A percentile compares a stretch with the other conserved stretches of the same genome.
Evolutionary conservation across 495 filamentous ascomycete genomes (phyloP).

Genomic region (Monascus purpureus): DNA sequence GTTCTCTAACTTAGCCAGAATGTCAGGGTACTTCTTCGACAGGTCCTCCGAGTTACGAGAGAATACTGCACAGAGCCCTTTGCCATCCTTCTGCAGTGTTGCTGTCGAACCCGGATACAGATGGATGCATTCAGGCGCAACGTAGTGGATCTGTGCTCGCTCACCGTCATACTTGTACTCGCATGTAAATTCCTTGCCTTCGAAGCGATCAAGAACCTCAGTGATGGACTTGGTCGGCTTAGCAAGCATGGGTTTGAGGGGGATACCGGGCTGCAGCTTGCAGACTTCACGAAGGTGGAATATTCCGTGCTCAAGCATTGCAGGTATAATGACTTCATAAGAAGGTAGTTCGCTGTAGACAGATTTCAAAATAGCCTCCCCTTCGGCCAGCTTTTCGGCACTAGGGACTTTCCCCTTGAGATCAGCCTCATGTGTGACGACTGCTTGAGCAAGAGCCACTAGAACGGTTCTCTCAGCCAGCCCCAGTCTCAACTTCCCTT

Average conservation of each 20-base stretch:
- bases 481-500: conserved; percentile 85
- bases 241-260: conserved; percentile 96
- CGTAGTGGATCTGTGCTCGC: conserved; percentile 92
- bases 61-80: conserved; percentile 76
- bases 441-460: conserved; percentile 74
- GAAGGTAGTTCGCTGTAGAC: conserved; percentile 92
- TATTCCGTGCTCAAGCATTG: conserved; percentile 75
- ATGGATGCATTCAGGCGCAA: conserved; percentile 63
- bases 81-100: conserved; percentile 36
- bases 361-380: conserved; percentile 71
- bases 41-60: conserved; percentile 93
- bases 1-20: conserved; percentile 67
- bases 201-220: conserved; percentile 93
- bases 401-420: conserved; percentile 54
- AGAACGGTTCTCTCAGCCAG: conserved; percentile 87
- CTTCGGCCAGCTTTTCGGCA: conserved; percentile 61
- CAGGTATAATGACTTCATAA: conserved; percentile 89
- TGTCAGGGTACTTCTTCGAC: conserved; percentile 94
- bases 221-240: conserved; percentile 99
- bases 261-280: conserved; percentile 87
- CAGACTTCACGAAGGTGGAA: conserved; percentile 67
- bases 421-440: conserved; percentile 66
- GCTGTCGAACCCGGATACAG: conserved; percentile 40
- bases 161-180: conserved; percentile 99
- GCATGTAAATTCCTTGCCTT: conserved; percentile 89